phyloP scores from a whole-genome alignment of 345 rosid genomes.

The Balakata baccata region DNA sequence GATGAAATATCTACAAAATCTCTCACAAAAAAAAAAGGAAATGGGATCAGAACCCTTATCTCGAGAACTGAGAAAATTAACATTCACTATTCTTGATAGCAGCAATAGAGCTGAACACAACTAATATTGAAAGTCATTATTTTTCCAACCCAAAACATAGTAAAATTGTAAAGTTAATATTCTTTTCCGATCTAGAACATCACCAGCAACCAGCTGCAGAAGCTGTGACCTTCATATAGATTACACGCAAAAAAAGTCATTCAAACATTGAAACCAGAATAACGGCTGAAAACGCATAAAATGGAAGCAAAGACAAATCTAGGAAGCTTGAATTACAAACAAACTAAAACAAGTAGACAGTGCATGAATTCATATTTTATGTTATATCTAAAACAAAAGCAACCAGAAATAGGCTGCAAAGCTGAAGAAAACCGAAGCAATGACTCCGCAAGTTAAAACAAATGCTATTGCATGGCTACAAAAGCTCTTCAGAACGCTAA shows the following conservation, averaged over 20 bases:
- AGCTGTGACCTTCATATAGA: too few relatives aligned
- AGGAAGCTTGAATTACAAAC: neutral
- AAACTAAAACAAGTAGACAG: too few relatives aligned
- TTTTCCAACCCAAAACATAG: too few relatives aligned
- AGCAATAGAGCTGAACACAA: neutral
- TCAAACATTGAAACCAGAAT: neutral
- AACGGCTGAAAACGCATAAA: neutral
- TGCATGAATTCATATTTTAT: neutral
- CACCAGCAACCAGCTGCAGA: too few relatives aligned
- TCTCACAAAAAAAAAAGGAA: neutral
- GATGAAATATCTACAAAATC: neutral
- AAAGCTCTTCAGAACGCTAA: neutral
- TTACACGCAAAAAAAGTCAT: neutral
- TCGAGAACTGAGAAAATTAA: neutral
- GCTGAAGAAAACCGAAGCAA: neutral
- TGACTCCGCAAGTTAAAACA: neutral
- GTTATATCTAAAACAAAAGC: too few relatives aligned
- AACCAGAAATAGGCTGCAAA: too few relatives aligned
- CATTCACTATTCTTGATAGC: neutral
- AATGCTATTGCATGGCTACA: neutral
- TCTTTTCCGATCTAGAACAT: neutral
- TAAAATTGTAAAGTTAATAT: neutral
- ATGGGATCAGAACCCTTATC: neutral
- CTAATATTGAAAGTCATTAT: neutral
- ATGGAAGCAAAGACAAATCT: neutral